Evolutionary conservation across 179 eudicot genomes (phyloP), one percentile per base, ranked within the genome.

Genomic region (Spinacia oleracea): DNA sequence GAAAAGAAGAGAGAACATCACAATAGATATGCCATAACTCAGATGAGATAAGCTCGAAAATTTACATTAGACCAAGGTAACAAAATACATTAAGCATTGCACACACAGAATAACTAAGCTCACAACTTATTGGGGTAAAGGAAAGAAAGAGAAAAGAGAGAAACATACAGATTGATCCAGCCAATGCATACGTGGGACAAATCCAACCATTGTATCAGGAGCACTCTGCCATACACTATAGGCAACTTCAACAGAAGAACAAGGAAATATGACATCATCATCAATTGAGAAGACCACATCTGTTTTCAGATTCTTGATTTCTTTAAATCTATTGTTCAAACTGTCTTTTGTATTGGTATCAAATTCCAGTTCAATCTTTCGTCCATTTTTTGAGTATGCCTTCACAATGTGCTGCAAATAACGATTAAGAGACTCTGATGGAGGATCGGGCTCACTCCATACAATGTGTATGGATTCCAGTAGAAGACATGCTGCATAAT

Each of bases 401-500:
- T 75, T 76, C 70, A 92, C 81, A 72, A 78, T 78, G 51, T 75
- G 83, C 73, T 85, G 85, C 50, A 96, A 83, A 80, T 79, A 90
- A 68, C 84, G 80, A 65, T 82, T 60, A 76, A 96, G 91, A 80
- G 89, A 83, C 56, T 84, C 86, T 56, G 96, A 90, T 50, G 99
- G 99, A 78, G 94, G 94, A 81, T 91, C 83, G 46, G 94, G 93
- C 79, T 96, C 99, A 83, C 98, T 96, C 99, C 99, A 96, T 20
- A 96, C 92, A 3, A 96, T 83, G 79, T 91, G 99, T 81, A 96
- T 81, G 31, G 99, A 89, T 83, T 91, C 91, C 72, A 91, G 90
- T 66, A 90, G 82, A 29, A 84, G 88, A 78, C 99, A 96, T 12
- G 87, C 87, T 77, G 93, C 86, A 84, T 96, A 96, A 77, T 96